Evolutionary conservation across 805 yeast species (phyloP).

Genomic region (Zygosaccharomyces lentus): DNA sequence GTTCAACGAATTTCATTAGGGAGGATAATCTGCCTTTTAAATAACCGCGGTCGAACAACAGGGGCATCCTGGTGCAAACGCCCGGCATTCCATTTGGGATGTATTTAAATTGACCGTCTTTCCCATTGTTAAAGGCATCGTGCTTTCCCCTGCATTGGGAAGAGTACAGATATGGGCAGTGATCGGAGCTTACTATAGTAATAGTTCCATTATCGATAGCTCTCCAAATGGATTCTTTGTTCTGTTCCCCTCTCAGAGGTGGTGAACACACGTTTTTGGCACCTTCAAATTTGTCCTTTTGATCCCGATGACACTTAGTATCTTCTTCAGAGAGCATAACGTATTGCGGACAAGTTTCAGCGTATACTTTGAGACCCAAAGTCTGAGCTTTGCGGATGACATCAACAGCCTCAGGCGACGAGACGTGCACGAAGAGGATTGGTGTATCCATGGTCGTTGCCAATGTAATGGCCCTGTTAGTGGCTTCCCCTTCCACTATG

Average conservation of each 20-base stretch:
- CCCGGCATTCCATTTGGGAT: conserved; percentile 51
- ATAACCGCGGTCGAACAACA: conserved; percentile 43
- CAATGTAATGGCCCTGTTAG: conserved; percentile 44
- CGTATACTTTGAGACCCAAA: conserved; percentile 40
- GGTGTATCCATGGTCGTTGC: conserved; percentile 45
- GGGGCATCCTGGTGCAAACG: conserved; percentile 44
- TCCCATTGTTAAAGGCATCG: conserved; percentile 38
- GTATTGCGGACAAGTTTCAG: conserved; percentile 51
- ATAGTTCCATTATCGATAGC: conserved; percentile 46
- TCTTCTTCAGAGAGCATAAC: conserved; percentile 41
- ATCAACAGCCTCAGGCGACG: conserved; percentile 39
- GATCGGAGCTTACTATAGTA: conserved; percentile 44
- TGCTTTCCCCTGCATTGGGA: conserved; percentile 43
- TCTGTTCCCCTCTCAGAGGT: conserved; percentile 40
- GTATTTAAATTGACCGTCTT: conserved; percentile 38
- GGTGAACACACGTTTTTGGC: conserved; percentile 51
- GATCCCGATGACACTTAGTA: conserved; percentile 25
- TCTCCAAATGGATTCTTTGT: conserved; percentile 42
- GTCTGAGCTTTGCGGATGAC: conserved; percentile 44
- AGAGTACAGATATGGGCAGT: conserved; percentile 41
- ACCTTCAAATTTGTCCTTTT: conserved; percentile 40
- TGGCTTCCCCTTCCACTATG: conserved; percentile 47
- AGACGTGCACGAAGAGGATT: conserved; percentile 46
- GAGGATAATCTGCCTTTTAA: conserved; percentile 39
- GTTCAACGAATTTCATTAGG: conserved; percentile 41